A percentile compares a stretch with the other conserved stretches of the same genome.
phyloP scores from a whole-genome alignment of 768 basidiomycete species.

The Boletus barrowsii region DNA sequence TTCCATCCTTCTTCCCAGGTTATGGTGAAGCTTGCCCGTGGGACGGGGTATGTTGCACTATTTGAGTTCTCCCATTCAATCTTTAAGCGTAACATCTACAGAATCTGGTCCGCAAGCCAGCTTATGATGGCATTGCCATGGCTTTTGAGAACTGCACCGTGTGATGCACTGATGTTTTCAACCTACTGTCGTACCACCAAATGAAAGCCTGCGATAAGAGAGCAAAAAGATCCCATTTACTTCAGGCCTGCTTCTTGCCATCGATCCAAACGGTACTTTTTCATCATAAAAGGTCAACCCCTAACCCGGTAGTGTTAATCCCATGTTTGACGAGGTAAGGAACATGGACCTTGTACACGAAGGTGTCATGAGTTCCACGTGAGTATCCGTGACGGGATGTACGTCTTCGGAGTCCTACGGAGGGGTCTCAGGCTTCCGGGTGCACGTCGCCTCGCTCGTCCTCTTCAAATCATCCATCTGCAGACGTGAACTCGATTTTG shows the following conservation, averaged over 20 bases:
- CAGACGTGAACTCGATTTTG: slow-evolving; percentile 46
- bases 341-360: slow-evolving; percentile 59
- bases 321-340: not conserved
- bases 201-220: not conserved
- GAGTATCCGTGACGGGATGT: slow-evolving; percentile 56
- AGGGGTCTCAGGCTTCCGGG: slow-evolving; percentile 66
- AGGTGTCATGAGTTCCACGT: slow-evolving; percentile 45
- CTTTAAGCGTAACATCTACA: not conserved
- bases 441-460: slow-evolving; percentile 60
- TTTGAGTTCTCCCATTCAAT: not conserved
- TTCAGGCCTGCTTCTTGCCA: slow-evolving; percentile 47
- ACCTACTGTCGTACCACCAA: slow-evolving; percentile 3
- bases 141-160: slow-evolving; percentile 3
- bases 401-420: slow-evolving; percentile 45
- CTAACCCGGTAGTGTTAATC: slow-evolving; percentile 30
- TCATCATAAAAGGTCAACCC: slow-evolving; percentile 67
- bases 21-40: slow-evolving; percentile 19
- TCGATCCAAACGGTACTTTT: slow-evolving; percentile 67
- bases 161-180: not conserved
- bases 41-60: slow-evolving; percentile 7
- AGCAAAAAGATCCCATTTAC: not conserved
- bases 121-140: slow-evolving; percentile 10
- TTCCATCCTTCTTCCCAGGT: slow-evolving; percentile 5
- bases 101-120: slow-evolving; percentile 15
- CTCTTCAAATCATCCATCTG: slow-evolving; percentile 69